phyloP scores from a whole-genome alignment of 768 basidiomycete species.

The Sarcodon sp. region DNA sequence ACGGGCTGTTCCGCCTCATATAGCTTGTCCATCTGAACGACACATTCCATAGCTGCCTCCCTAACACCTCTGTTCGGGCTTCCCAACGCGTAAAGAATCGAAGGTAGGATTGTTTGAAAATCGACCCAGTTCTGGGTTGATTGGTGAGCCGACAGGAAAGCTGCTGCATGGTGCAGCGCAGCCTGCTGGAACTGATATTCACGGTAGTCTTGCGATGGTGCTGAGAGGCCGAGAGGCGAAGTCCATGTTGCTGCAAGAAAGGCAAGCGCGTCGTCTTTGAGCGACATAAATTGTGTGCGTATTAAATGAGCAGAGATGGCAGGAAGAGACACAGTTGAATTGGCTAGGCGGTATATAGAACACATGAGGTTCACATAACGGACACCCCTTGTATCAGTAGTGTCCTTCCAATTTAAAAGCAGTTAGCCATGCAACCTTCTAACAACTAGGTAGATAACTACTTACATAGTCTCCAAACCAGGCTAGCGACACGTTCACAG shows the following conservation, averaged over 20 bases:
- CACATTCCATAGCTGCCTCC: conserved; percentile 39
- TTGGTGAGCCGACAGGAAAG: conserved; percentile 69
- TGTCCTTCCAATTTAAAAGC: neutral
- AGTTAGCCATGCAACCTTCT: conserved; percentile 1
- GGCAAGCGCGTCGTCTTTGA: conserved; percentile 58
- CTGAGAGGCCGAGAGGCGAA: conserved; percentile 2
- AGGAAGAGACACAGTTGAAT: conserved; percentile 33
- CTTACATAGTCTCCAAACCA: conserved; percentile 28
- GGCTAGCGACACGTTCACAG: conserved; percentile 25
- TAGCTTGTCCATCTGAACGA: conserved; percentile 31
- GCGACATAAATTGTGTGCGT: conserved; percentile 47
- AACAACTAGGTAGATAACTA: neutral
- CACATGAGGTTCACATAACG: conserved; percentile 51
- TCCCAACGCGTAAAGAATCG: conserved; percentile 50
- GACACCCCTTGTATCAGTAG: conserved; percentile 11
- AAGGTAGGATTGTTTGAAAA: conserved; percentile 70
- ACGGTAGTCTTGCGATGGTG: conserved; percentile 5
- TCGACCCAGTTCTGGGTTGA: conserved; percentile 42
- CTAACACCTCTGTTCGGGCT: conserved; percentile 29
- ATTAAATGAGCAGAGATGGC: conserved; percentile 46
- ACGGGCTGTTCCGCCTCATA: conserved; percentile 27
- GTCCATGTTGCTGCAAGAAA: conserved; percentile 74
- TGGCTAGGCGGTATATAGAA: conserved; percentile 53
- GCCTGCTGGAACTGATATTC: conserved; percentile 25
- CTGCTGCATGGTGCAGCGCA: conserved; percentile 63